Base-by-base conservation (phyloP, 2,329 filamentous ascomycete species). In the Hymenoscyphus scutula region DNA sequence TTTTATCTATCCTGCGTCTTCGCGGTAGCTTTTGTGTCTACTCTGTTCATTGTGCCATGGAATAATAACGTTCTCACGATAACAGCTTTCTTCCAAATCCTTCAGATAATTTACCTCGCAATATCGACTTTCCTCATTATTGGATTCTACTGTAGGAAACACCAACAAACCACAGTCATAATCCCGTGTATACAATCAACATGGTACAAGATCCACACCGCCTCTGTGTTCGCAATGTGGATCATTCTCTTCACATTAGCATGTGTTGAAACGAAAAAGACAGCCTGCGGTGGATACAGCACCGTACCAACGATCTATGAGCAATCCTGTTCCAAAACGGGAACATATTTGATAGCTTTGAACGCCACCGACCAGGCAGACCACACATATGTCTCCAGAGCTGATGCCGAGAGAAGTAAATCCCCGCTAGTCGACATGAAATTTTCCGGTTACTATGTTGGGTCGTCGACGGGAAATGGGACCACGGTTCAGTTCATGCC, bases 181-280 rank as follows among this genome's bases (percentile, higher is more conserved):
- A 57, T 61, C 4, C 59, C 59, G 4, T 61, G 59, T 41, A 38
- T 61, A 38, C 53, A 56, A 23, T 61, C 59, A 5, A 13, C 51
- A 29, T 56, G 41, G 53, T 61, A 61, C 34, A 61, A 61, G 17
- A 19, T 57, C 2, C 56, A 61, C 23, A 61, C 59, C 3, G n/a
- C 37, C 6, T 10, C 32, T 6, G 15, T 61, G 2, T 57, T 56
- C 17, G 13, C n/a, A 1, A 17, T 53, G 15, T 23, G 19, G 15
- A 11, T 53, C 4, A 41, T 23, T 51, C 30, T 32, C 15, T n/a
- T 59, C 13, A 41, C 51, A 3, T 19, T 59, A n/a, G 57, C 57
- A 4, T 25, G 23, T 13, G 7, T 59, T 5, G 57, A 59, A 34
- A 59, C 57, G 8, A 17, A 25, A n/a, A 59, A 53, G n/a, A 11